These are phyloP conservation scores for Zygoascus bituminiphila DNA, from an alignment of 805 yeast genomes.

Conservation along the genomic window DNA sequence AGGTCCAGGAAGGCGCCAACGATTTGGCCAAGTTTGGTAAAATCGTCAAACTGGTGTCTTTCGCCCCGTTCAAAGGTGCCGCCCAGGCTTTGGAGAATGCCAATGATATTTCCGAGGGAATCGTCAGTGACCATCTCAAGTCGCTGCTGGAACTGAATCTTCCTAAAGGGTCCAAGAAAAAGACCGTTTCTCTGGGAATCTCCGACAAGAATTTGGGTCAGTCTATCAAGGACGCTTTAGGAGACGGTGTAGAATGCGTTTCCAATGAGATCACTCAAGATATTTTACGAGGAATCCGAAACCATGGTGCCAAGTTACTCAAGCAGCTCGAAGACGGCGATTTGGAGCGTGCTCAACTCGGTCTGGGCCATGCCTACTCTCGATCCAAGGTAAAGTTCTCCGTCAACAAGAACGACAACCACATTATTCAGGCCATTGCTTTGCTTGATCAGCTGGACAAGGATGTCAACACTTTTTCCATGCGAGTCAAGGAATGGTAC, in stretches of 20 bases:
- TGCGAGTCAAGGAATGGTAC: conserved; percentile 98
- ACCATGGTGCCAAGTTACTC: conserved; percentile 78
- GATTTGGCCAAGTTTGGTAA: conserved; percentile 86
- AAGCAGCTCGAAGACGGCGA: conserved; percentile 93
- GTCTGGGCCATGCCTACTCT: conserved; percentile 98
- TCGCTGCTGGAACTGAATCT: conserved; percentile 82
- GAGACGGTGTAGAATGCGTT: conserved; percentile 72
- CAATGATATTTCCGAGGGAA: conserved; percentile 94
- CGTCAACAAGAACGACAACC: conserved; percentile 98
- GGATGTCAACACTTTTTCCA: conserved; percentile 93
- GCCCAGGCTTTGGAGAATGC: conserved; percentile 99
- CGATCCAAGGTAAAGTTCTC: conserved; percentile 98
- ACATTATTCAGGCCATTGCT: conserved; percentile 97
- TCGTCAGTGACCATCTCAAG: conserved; percentile 86
- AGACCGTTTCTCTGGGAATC: conserved; percentile 74
- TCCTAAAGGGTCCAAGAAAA: conserved; percentile 65
- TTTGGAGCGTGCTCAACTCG: conserved; percentile 94
- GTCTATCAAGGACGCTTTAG: conserved; percentile 84
- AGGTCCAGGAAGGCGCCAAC: conserved; percentile 83
- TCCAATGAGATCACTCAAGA: conserved; percentile 92
- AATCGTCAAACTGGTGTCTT: conserved; percentile 84
- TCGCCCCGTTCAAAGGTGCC: conserved; percentile 98
- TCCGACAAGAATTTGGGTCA: conserved; percentile 95
- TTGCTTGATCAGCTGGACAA: conserved; percentile 94
- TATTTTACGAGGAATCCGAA: conserved; percentile 88